Conservation (phyloP, 208 protist species). For the Trypanosoma vivax region DNA sequence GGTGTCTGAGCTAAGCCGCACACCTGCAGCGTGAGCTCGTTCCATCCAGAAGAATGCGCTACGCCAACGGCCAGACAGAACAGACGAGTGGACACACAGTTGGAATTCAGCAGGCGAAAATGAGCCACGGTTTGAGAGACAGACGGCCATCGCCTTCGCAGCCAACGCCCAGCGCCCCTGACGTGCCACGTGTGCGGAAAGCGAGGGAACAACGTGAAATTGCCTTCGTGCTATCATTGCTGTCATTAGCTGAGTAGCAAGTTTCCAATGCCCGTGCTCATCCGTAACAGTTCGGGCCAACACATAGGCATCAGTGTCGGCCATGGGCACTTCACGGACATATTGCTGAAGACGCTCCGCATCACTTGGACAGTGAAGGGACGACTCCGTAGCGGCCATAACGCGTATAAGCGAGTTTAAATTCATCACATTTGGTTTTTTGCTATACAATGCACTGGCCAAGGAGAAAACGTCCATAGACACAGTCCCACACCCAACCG, state of each 20-base stretch:
- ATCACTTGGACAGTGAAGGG: neutral
- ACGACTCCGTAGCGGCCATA: constrained; percentile 9
- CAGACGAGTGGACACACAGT: constrained; percentile 57
- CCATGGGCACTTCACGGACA: constrained; percentile 4
- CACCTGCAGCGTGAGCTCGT: constrained; percentile 34
- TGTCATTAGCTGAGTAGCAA: constrained; percentile 49
- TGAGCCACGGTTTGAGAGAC: constrained; percentile 46
- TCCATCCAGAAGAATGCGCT: constrained; percentile 82
- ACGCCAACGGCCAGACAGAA: constrained; percentile 52
- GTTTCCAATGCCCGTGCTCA: constrained; percentile 36
- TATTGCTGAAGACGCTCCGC: constrained; percentile 5
- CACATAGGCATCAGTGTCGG: constrained; percentile 38
- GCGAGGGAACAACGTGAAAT: constrained; percentile 37
- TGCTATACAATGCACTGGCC: constrained; percentile 31
- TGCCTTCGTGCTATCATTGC: constrained; percentile 49
- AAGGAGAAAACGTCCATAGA: constrained; percentile 4
- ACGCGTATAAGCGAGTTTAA: constrained; percentile 61
- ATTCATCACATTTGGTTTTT: constrained; percentile 58
- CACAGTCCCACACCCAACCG: neutral
- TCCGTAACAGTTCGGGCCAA: constrained; percentile 63
- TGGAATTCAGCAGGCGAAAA: constrained; percentile 32
- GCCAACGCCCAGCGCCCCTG: constrained; percentile 41
- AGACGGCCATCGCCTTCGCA: constrained; percentile 52
- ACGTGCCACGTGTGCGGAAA: constrained; percentile 38
- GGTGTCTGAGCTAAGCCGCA: constrained; percentile 20